Base-by-base conservation (phyloP, 768 basidiomycete genomes). In the Auricularia sp. region DNA sequence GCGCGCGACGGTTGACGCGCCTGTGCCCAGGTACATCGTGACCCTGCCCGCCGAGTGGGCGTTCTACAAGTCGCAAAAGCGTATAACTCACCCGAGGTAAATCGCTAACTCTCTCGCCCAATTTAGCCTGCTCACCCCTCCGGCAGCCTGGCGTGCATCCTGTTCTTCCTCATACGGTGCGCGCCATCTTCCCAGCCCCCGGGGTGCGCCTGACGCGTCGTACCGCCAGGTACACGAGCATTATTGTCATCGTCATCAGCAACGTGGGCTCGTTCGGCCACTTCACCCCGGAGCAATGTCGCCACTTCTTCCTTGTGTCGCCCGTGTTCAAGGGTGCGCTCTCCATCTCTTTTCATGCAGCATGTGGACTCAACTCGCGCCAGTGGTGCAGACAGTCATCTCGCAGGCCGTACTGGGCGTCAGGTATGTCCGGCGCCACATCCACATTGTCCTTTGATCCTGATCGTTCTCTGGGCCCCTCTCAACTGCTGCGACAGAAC, bases 381-480 rank as follows among this genome's bases (percentile, higher is more conserved):
- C 65, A 89, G 88, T 84, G 3, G n/a, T 86, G 5, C 88, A 89
- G 73, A 75, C 77, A 0, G 83, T 85, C 81, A 75, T 85, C 54
- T 87, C 87, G 3, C 87, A 89, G 70, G 75, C 80, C 3, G 87
- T 89, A 63, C 70, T 89, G 54, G 87, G 82, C 6, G 72, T 86
- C 62, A 80, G 86, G 86, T 85, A 71, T 56, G 73, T 63, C 45
- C 16, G 18, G 47, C 10, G 47, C 47, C 47, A 51, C 47, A 16
- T 16, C 21, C 47, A 21, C 47, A 51, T 51, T 16, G 47, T 18
- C 1, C 47, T 16, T 18, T 3, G 61, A 4, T 7, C 47, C 47
- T 16, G 1, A 51, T 18, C 47, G 6, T 21, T 18, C 54, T 63
- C 65, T 35, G 58, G 34, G 68, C 29, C 29, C 29, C 29, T 29